phyloP scores from a whole-genome alignment of 192 early-diverging fungal species.

The Rhizophagus sp. region DNA sequence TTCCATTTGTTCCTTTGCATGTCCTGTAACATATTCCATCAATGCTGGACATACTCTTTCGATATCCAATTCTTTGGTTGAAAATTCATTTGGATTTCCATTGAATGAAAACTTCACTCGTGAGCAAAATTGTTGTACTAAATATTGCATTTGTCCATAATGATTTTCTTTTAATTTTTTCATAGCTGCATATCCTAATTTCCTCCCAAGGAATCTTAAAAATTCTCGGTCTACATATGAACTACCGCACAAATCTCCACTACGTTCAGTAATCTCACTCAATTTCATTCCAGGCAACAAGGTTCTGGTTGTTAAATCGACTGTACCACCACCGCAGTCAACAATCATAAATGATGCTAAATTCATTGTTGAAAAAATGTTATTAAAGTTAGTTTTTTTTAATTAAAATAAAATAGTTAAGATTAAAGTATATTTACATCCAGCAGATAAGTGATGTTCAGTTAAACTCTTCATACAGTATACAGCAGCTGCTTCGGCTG shows the following conservation, averaged over 20 bases:
- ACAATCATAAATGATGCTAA: constrained; percentile 45
- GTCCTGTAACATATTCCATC: constrained; percentile 34
- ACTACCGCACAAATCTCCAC: constrained; percentile 46
- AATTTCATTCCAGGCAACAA: constrained; percentile 38
- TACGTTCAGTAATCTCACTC: constrained; percentile 33
- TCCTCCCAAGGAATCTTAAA: constrained; percentile 47
- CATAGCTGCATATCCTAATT: constrained; percentile 45
- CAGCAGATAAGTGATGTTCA: constrained; percentile 15
- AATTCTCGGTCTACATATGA: constrained; percentile 49
- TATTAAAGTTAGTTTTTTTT: neutral
- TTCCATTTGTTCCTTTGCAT: constrained; percentile 43
- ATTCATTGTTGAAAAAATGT: neutral
- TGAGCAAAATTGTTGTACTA: constrained; percentile 27
- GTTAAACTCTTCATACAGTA: constrained; percentile 22
- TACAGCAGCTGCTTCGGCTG: constrained; percentile 30
- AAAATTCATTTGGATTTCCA: constrained; percentile 17
- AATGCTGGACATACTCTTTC: constrained; percentile 28
- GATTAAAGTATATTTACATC: constrained; percentile 14
- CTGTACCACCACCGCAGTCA: constrained; percentile 48
- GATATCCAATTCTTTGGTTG: constrained; percentile 20
- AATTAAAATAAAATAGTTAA: neutral
- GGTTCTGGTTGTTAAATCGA: constrained; percentile 44
- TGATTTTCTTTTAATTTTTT: constrained; percentile 39
- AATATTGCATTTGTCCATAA: constrained; percentile 29
- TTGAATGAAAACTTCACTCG: constrained; percentile 23